Evolutionary conservation across 192 early-diverging fungal species (phyloP).

Genomic region (Globomyces pollinis-pini): DNA sequence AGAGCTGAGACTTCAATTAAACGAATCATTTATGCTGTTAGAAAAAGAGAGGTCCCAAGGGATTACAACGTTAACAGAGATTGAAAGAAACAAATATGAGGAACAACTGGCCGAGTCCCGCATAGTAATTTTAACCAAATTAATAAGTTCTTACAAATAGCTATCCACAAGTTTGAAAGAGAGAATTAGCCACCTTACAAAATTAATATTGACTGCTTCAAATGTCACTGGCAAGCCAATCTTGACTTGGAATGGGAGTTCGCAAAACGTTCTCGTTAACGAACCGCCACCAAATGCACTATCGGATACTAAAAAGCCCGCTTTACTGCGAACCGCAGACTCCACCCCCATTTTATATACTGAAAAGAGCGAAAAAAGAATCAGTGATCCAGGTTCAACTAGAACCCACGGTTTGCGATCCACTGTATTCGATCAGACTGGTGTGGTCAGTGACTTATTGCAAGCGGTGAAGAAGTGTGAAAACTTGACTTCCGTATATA

Average conservation of each 20-base stretch:
- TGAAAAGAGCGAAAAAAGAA: too few relatives aligned
- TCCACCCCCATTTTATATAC: too few relatives aligned
- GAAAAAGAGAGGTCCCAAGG: constrained; percentile 34
- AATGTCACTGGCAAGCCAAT: constrained; percentile 46
- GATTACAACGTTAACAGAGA: constrained; percentile 38
- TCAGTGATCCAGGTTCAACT: too few relatives aligned
- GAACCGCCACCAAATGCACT: too few relatives aligned
- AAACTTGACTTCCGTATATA: too few relatives aligned
- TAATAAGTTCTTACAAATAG: constrained; percentile 32
- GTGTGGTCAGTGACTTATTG: too few relatives aligned
- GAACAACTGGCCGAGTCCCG: neutral
- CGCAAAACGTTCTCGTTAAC: too few relatives aligned
- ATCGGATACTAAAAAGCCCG: too few relatives aligned
- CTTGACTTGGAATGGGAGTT: constrained; percentile 46
- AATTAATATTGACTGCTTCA: constrained; percentile 68
- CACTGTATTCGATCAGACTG: too few relatives aligned
- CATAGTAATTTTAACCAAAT: neutral
- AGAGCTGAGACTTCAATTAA: constrained; percentile 60
- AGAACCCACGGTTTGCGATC: too few relatives aligned
- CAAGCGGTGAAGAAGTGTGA: too few relatives aligned
- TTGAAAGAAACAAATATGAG: constrained; percentile 31
- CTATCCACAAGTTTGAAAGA: constrained; percentile 70
- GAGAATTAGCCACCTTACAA: constrained; percentile 78
- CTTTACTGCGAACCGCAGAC: too few relatives aligned
- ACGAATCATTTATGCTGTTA: constrained; percentile 45